Conservation (phyloP, 2,329 filamentous ascomycete species). For the Cordyceps cicadae region DNA sequence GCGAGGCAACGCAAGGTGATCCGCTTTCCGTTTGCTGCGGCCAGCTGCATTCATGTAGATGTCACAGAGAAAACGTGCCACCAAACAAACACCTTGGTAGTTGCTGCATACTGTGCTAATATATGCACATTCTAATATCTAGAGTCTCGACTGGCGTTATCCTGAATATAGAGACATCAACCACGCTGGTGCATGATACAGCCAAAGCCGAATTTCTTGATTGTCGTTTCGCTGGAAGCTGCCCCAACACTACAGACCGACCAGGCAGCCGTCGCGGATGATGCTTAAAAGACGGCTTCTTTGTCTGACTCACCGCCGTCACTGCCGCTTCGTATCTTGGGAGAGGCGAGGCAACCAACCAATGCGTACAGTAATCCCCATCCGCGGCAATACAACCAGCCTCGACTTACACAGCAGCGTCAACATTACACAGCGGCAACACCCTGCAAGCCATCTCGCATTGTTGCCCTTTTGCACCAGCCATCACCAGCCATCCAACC, state of each 20-base stretch:
- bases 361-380: not conserved
- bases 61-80: not conserved
- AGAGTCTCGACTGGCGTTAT: not conserved
- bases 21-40: conserved; percentile 9
- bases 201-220: not conserved
- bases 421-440: not conserved
- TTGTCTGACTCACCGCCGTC: conserved; percentile 11
- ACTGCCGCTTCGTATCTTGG: not conserved
- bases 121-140: not conserved
- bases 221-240: not conserved
- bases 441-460: conserved; percentile 1
- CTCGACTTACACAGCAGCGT: not conserved
- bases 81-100: not conserved
- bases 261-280: not conserved
- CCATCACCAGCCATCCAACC: not conserved
- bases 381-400: not conserved
- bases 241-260: not conserved
- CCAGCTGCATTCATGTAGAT: not conserved
- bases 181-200: not conserved
- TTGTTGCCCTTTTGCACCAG: not conserved
- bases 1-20: not conserved
- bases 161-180: not conserved
- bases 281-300: not conserved
- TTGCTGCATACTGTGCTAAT: not conserved
- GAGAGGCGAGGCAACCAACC: not conserved